Evolutionary conservation across 2,329 filamentous ascomycete species (phyloP), one percentile per base, ranked within the genome.

Genomic region (Phialophora chinensis): DNA sequence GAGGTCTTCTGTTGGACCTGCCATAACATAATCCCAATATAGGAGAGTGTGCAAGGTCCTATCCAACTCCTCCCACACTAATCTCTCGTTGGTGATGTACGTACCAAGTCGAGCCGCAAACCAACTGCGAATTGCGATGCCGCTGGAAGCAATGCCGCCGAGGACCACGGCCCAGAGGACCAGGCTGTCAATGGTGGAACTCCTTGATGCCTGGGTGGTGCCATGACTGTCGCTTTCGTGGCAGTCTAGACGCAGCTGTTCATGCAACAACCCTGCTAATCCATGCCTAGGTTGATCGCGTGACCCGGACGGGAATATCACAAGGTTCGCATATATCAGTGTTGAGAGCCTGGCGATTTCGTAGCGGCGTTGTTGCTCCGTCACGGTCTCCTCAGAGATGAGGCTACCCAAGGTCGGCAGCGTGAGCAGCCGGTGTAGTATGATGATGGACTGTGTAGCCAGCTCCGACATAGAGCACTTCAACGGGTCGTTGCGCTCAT

Each of bases 11-110:
- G 27, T 20, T 11, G n/a, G 29, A n/a, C 20, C 33, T 25, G 10
- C n/a, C n/a, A 44, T 42, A n/a, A 58, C 27, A 29, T 58, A 42
- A 10, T 58, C 33, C n/a, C 38, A 58, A 23, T 23, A 58, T 17
- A 27, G 20, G 35, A 44, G 11, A 12, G 55, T 38, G 20, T 20
- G 55, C n/a, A 42, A 12, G n/a, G 33, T 25, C 1, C 11, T 44
- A n/a, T 27, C 49, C 10, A 50, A 27, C 27, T 35, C 29, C 31
- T 42, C 14, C 33, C 23, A 58, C 31, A 38, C 31, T 25, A 55
- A 55, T 59, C 29, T 25, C n/a, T 20, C 14, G 8, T 20, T 31
- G 14, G 29, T 20, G 3, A 82, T 77, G 20, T 57, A 31, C 20
- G 10, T 38, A 27, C 23, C 27, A 23, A 64, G 23, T 8, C 33